Conservation (phyloP, 164 flowering plant genomes). For the Vitis riparia region DNA sequence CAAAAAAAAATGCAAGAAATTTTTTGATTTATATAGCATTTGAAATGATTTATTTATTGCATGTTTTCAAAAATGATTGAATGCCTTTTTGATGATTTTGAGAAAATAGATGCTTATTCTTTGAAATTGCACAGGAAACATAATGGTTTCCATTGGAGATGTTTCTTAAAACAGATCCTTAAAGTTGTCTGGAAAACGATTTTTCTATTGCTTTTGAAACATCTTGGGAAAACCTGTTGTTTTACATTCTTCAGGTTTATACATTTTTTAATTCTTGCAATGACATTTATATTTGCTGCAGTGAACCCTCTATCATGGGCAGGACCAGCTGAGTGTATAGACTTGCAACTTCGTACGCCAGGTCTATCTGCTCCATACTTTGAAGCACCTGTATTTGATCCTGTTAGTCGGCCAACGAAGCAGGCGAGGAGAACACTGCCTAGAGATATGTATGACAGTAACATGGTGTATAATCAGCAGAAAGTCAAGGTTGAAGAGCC, state of each 20-base stretch:
- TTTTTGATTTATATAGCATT: background rate
- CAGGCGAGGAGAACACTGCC: slow-evolving; percentile 8
- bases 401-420: slow-evolving; percentile 20
- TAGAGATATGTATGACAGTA: slow-evolving; percentile 9
- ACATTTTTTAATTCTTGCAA: too few species aligned
- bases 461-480: slow-evolving; percentile 1
- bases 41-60: background rate
- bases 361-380: slow-evolving; percentile 18
- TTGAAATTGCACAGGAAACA: background rate
- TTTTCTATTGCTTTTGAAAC: background rate
- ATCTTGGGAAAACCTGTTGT: background rate
- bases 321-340: slow-evolving; percentile 31
- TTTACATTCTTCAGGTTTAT: background rate
- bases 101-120: background rate
- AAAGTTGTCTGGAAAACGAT: background rate
- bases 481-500: slow-evolving; percentile 16
- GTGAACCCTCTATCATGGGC: slow-evolving; percentile 51
- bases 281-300: slow-evolving; percentile 21
- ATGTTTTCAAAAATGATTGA: too few species aligned
- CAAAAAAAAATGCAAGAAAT: too few species aligned
- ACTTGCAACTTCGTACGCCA: slow-evolving; percentile 29
- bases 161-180: background rate
- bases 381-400: slow-evolving; percentile 23
- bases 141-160: background rate
- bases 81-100: too few species aligned